Evolutionary conservation across 1,284 basidiomycete species (phyloP).

Genomic region (Phellinidium pouzarii): DNA sequence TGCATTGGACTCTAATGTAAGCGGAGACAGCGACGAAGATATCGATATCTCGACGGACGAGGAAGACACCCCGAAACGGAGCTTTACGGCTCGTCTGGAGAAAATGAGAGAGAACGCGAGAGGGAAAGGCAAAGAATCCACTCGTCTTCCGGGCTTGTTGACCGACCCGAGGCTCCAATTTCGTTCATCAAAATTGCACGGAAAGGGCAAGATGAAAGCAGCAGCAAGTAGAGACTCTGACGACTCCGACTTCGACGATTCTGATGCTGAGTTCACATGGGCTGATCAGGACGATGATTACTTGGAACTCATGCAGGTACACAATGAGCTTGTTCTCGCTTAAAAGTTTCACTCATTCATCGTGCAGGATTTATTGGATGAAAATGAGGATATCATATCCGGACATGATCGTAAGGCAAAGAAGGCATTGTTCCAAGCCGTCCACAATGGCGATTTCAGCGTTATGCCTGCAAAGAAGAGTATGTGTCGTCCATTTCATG

Average conservation of each 20-base stretch:
- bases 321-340: constrained; percentile 18
- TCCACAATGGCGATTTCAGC: constrained; percentile 54
- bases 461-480: constrained; percentile 29
- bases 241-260: constrained; percentile 5
- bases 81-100: constrained; percentile 50
- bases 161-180: background rate
- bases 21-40: constrained; percentile 28
- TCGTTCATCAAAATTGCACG: background rate
- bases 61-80: constrained; percentile 37
- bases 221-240: constrained; percentile 1
- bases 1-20: constrained; percentile 21
- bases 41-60: constrained; percentile 31
- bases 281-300: constrained; percentile 61
- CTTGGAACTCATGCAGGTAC: constrained; percentile 55
- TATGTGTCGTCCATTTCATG: constrained; percentile 6
- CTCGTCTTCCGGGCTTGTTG: no score
- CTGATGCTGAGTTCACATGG: constrained; percentile 33
- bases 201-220: constrained; percentile 12
- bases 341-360: background rate
- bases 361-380: constrained; percentile 40
- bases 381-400: constrained; percentile 34
- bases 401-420: constrained; percentile 42
- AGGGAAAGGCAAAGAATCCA: constrained; percentile 26
- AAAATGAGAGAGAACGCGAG: constrained; percentile 32
- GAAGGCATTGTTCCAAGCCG: constrained; percentile 57